Percentiles rank a stretch among this genome's conserved stretches.
These are phyloP conservation scores for Phytophthora vignae DNA, from an alignment of 352 stramenopile genomes.

Conservation along the genomic window DNA sequence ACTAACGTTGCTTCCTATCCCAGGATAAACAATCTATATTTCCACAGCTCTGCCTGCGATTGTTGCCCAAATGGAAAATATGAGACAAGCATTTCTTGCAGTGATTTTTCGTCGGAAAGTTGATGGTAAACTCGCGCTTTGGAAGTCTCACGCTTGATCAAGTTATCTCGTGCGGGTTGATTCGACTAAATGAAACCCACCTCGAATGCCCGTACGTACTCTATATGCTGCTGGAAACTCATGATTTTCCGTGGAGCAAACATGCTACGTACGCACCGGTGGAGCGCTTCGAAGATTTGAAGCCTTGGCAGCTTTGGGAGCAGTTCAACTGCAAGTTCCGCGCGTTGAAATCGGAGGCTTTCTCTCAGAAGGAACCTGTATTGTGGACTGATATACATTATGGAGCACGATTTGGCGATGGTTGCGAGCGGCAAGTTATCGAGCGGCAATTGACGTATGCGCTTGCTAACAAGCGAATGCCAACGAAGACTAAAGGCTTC, in stretches of 20 bases:
- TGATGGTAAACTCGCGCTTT: constrained; percentile 22
- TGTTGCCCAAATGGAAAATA: constrained; percentile 15
- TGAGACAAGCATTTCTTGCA: constrained; percentile 30
- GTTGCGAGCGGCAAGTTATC: constrained; percentile 12
- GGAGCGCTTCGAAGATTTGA: constrained; percentile 8
- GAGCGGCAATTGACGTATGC: constrained; percentile 17
- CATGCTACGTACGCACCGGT: not conserved
- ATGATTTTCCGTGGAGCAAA: constrained; percentile 19
- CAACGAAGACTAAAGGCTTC: constrained; percentile 16
- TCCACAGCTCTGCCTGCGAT: too few relatives aligned
- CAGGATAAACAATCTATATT: too few relatives aligned
- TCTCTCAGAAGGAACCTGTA: not conserved
- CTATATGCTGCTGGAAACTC: constrained; percentile 24
- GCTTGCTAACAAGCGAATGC: constrained; percentile 12
- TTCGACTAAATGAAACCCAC: constrained; percentile 5
- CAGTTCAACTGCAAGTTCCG: constrained; percentile 26
- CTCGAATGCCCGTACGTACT: constrained; percentile 24
- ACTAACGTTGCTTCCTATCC: too few relatives aligned
- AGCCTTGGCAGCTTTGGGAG: constrained; percentile 23
- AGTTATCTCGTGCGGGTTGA: constrained; percentile 29
- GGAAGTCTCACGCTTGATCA: constrained; percentile 25
- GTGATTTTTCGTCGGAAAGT: constrained; percentile 23
- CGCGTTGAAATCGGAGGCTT: constrained; percentile 25
- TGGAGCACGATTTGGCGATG: constrained; percentile 24
- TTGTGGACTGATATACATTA: constrained; percentile 20